Evolutionary conservation across 1,139 yeast genomes (phyloP), one percentile per base, ranked within the genome.

Genomic region (Sugiyamaella castrensis): DNA sequence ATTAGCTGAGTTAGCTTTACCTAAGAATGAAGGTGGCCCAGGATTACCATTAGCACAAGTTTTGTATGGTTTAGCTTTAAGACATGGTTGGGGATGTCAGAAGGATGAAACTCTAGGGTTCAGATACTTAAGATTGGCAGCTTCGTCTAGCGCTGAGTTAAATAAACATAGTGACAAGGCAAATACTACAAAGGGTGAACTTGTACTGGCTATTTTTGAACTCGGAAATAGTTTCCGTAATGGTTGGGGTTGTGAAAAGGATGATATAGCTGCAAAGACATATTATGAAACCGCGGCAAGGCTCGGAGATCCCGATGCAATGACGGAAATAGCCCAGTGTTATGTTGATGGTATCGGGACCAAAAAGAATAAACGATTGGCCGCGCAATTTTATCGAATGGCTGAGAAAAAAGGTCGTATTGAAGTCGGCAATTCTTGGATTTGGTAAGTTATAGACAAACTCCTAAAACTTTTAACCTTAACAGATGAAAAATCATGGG

Each of bases 351-450:
- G 69, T 8, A 58, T 65, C 40, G 69, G 69, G n/a, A 57, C 64
- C 12, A 58, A 57, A 37, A 64, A 64, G 56, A 61, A 64, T 52
- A 66, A 65, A 56, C 53, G 53, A 33, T 35, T 37, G 43, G 69
- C 69, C 2, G 70, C 70, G 8, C 61, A 58, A 53, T 63, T 54
- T 50, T 60, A 58, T 45, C 53, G 67, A 19, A 56, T 55, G 60
- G 70, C 69, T 1, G 67, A 63, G 49, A 51, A 53, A 19, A 38
- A 44, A 15, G 69, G 69, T 16, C 54, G 57, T 26, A 43, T 33
- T 2, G 69, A 66, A 46, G 69, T 67, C 2, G 70, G 70, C 28
- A 63, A 61, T 47, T 63, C 68, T 35, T 66, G 70, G 70, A 65
- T 66, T 27, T 66, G 70, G 70, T 63, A 59, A 50, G 46, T 42